phyloP scores from a whole-genome alignment of 2,329 filamentous ascomycete genomes.

The Claviceps humidiphila region DNA sequence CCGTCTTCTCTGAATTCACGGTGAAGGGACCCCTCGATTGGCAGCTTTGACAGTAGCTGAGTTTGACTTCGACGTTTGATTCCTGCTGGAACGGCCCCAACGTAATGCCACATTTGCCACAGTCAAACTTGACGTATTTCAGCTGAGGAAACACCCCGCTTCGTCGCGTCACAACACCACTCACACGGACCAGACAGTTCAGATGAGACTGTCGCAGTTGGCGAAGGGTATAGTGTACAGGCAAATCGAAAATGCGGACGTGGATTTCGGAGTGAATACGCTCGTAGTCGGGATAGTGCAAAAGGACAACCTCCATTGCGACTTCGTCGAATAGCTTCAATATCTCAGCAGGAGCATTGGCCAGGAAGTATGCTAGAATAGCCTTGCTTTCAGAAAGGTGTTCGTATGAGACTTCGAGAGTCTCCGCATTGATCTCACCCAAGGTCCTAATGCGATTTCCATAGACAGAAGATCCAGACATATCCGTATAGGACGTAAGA shows the following conservation, averaged over 20 bases:
- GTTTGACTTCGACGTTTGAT: conserved; percentile 89
- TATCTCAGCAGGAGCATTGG: conserved; percentile 90
- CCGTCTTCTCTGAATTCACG: conserved; percentile 91
- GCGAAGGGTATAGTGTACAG: conserved; percentile 86
- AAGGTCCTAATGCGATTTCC: conserved; percentile 86
- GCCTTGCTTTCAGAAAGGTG: conserved; percentile 85
- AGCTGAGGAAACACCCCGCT: conserved; percentile 95
- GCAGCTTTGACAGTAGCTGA: conserved; percentile 92
- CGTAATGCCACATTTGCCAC: conserved; percentile 80
- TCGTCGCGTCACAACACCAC: conserved; percentile 85
- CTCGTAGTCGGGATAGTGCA: conserved; percentile 96
- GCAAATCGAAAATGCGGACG: conserved; percentile 88
- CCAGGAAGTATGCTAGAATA: conserved; percentile 87
- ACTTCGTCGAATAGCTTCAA: conserved; percentile 94
- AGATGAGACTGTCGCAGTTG: conserved; percentile 91
- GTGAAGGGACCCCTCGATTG: conserved; percentile 92
- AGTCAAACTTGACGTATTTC: conserved; percentile 98
- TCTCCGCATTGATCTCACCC: conserved; percentile 95
- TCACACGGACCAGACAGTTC: conserved; percentile 89
- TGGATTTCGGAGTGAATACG: conserved; percentile 96
- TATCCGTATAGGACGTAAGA: conserved; percentile 88
- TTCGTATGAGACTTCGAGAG: conserved; percentile 89
- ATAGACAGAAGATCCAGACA: conserved; percentile 81
- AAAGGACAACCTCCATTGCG: conserved; percentile 87
- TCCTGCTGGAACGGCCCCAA: conserved; percentile 96